Evolutionary conservation across 2,329 filamentous ascomycete species (phyloP), one percentile per base, ranked within the genome.

Genomic region (Stromatinia cepivora): DNA sequence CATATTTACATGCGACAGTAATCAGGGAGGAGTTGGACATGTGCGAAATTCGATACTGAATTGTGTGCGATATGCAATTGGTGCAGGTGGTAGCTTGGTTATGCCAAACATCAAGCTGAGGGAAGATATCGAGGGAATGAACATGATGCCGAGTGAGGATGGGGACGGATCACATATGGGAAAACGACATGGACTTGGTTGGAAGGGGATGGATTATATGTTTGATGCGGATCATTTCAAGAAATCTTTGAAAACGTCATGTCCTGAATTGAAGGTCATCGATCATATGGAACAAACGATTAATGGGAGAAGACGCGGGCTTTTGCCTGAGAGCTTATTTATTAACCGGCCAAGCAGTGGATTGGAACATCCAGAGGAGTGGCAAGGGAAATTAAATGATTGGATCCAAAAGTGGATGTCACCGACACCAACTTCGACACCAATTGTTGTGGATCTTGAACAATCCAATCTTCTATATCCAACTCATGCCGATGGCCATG

Each of bases 41-140:
- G 73, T 81, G 50, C 76, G 80, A 39, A 80, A 81, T 69, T 79
- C 80, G 71, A 80, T 82, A 28, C 72, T 82, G 4, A 81, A 80
- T 62, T 82, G 80, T 72, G 76, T 81, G 7, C 77, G 80, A 25
- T 82, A 80, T 65, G 78, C 80, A 6, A 81, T 81, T 56, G 75
- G 76, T 59, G 80, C 75, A 39, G 80, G 80, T 9, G 80, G 73
- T 48, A 77, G 77, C 0, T 53, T 81, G 0, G 80, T 81, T 3
- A 52, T 81, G 2, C 80, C 80, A 3, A 78, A 78, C 1, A 81
- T 81, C 71, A 74, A 76, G 1, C 64, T 79, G 57, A 77, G 80
- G 45, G 79, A 80, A 64, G 74, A 77, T 20, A 74, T 72, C 20
- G 74, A 80, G 42, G 67, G 71, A 8, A 46, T 72, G 52, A 70